These are phyloP conservation scores for Tuber borchii DNA, from an alignment of 495 filamentous ascomycete genomes.

Conservation along the genomic window DNA sequence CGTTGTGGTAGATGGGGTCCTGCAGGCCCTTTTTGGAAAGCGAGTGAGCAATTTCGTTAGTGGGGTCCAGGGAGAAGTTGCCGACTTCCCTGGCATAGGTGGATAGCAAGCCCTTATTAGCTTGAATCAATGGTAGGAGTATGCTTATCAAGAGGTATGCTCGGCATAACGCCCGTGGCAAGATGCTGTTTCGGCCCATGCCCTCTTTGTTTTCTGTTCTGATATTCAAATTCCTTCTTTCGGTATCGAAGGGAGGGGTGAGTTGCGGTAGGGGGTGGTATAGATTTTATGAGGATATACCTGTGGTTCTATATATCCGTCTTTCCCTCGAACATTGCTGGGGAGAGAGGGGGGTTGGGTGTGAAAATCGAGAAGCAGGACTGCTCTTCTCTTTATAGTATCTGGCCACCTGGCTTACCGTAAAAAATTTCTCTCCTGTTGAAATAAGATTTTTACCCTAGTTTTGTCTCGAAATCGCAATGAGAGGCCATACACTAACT, in stretches of 20 bases:
- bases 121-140: background rate
- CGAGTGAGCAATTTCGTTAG: background rate
- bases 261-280: background rate
- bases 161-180: background rate
- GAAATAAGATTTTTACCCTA: no score
- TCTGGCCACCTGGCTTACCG: background rate
- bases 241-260: background rate
- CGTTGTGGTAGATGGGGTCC: constrained; percentile 9
- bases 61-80: background rate
- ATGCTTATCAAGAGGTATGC: background rate
- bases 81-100: background rate
- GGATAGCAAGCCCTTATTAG: background rate
- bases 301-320: background rate
- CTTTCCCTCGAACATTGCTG: background rate
- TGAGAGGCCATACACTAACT: no score
- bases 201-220: background rate
- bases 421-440: no score
- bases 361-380: background rate
- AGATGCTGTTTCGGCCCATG: background rate
- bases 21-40: background rate
- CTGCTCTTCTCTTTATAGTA: background rate
- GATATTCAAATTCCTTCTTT: background rate
- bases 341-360: background rate
- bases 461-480: no score
- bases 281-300: background rate